A percentile compares a stretch with the other conserved stretches of the same genome.
These are phyloP conservation scores for Diplodia mutila DNA, from an alignment of 2,329 filamentous ascomycete species.

Conservation along the genomic window DNA sequence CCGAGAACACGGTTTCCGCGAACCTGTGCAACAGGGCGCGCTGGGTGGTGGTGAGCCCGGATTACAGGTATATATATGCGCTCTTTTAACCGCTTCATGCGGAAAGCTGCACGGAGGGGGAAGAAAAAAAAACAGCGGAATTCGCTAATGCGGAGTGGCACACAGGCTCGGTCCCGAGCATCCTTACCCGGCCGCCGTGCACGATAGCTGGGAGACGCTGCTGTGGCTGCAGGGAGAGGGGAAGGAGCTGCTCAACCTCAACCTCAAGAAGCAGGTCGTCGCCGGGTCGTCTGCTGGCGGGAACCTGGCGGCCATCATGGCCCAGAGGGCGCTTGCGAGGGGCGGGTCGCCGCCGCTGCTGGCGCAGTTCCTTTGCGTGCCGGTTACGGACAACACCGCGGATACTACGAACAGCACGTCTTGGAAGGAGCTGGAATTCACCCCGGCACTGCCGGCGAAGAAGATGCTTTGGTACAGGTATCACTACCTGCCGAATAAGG, in stretches of 20 bases:
- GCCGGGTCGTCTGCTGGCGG: constrained; percentile 39
- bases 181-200: constrained; percentile 41
- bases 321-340: not conserved
- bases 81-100: too few species aligned
- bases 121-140: too few species aligned
- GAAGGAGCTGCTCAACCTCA: constrained; percentile 28
- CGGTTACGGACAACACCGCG: constrained; percentile 44
- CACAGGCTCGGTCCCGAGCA: constrained; percentile 42
- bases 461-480: constrained; percentile 44
- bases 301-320: constrained; percentile 25
- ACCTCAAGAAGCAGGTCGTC: constrained; percentile 35
- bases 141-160: not conserved
- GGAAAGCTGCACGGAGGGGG: too few species aligned
- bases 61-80: constrained; percentile 10
- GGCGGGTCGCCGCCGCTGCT: constrained; percentile 4
- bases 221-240: constrained; percentile 11
- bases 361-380: constrained; percentile 35
- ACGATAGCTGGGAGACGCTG: constrained; percentile 33
- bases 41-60: constrained; percentile 19
- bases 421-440: constrained; percentile 27
- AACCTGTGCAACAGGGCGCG: constrained; percentile 13
- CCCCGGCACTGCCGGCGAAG: constrained; percentile 42
- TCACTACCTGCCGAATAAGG: constrained; percentile 38
- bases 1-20: constrained; percentile 39
- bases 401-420: constrained; percentile 28